A percentile compares a stretch with the other conserved stretches of the same genome.
Conservation (phyloP, 768 basidiomycete genomes). For the Tylopilus cervinicoccineus region DNA sequence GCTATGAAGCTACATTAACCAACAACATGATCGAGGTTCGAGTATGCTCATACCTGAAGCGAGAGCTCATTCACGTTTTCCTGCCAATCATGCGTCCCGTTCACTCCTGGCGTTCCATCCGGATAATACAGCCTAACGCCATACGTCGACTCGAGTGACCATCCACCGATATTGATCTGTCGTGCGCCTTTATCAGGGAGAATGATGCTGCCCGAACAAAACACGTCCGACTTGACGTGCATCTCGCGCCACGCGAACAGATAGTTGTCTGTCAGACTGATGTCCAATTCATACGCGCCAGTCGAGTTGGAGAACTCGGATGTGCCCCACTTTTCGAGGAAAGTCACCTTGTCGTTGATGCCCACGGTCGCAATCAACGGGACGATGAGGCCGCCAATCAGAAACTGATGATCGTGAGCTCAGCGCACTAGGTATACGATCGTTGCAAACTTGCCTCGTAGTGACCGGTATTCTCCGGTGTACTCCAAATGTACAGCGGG, state of each 20-base stretch:
- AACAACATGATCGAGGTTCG: not conserved
- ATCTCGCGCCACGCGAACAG: constrained; percentile 64
- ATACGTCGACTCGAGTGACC: constrained; percentile 69
- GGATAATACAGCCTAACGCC: constrained; percentile 74
- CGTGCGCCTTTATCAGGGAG: constrained; percentile 67
- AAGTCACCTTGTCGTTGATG: constrained; percentile 76
- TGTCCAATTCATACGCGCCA: constrained; percentile 75
- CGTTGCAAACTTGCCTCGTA: constrained; percentile 53
- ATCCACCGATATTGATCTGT: constrained; percentile 33
- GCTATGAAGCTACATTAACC: constrained; percentile 29
- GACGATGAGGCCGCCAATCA: constrained; percentile 59
- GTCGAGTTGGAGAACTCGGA: constrained; percentile 60
- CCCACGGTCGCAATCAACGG: constrained; percentile 74
- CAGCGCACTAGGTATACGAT: not conserved
- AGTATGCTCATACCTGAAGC: constrained; percentile 47
- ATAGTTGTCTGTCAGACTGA: constrained; percentile 46
- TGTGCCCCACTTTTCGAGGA: constrained; percentile 73
- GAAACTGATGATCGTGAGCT: constrained; percentile 32
- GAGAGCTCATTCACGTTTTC: constrained; percentile 56
- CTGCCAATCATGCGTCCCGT: constrained; percentile 78
- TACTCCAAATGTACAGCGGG: constrained; percentile 57
- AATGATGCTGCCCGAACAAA: constrained; percentile 70
- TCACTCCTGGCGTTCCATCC: constrained; percentile 61
- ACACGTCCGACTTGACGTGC: constrained; percentile 75
- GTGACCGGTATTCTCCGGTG: constrained; percentile 56